A percentile compares a stretch with the other conserved stretches of the same genome.
Evolutionary conservation across 805 yeast genomes (phyloP).

Genomic region (Nakazawaea ambrosiae): DNA sequence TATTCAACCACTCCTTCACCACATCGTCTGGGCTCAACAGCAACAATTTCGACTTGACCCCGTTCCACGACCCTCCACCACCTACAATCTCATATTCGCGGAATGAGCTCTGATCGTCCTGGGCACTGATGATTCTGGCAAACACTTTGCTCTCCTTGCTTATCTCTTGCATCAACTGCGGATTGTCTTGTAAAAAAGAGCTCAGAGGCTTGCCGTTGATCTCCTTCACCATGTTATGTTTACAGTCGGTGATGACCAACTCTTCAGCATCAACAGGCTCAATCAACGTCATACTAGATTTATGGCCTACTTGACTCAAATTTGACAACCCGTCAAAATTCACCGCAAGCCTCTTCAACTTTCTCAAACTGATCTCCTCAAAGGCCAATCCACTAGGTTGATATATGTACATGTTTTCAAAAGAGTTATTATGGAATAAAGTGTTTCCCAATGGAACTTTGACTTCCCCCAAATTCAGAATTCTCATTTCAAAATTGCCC

Average conservation of each 20-base stretch:
- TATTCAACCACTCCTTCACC: background rate
- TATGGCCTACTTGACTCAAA: no score
- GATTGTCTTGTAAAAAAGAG: slow-evolving; percentile 40
- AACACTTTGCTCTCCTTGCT: slow-evolving; percentile 38
- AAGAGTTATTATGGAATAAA: slow-evolving; percentile 18
- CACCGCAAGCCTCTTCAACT: no score
- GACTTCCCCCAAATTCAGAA: background rate
- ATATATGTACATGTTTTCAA: slow-evolving; percentile 1
- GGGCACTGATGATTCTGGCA: slow-evolving; percentile 19
- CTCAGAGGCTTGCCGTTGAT: slow-evolving; percentile 55
- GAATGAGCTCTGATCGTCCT: background rate
- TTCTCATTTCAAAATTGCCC: background rate
- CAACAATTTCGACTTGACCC: slow-evolving; percentile 1
- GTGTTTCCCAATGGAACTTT: slow-evolving; percentile 10
- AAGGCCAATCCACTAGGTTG: slow-evolving; percentile 2
- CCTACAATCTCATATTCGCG: slow-evolving; percentile 9
- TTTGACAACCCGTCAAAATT: no score
- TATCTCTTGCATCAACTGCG: slow-evolving; percentile 28
- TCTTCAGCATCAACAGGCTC: slow-evolving; percentile 13
- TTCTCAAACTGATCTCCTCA: no score
- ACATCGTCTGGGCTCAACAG: slow-evolving; percentile 1
- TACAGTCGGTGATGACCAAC: slow-evolving; percentile 38
- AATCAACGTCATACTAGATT: no score
- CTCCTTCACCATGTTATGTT: slow-evolving; percentile 53
- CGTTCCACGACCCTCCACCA: slow-evolving; percentile 12